Evolutionary conservation across 345 rosid genomes (phyloP), one percentile per base, ranked within the genome.

Genomic region (Melastoma malabathricum): DNA sequence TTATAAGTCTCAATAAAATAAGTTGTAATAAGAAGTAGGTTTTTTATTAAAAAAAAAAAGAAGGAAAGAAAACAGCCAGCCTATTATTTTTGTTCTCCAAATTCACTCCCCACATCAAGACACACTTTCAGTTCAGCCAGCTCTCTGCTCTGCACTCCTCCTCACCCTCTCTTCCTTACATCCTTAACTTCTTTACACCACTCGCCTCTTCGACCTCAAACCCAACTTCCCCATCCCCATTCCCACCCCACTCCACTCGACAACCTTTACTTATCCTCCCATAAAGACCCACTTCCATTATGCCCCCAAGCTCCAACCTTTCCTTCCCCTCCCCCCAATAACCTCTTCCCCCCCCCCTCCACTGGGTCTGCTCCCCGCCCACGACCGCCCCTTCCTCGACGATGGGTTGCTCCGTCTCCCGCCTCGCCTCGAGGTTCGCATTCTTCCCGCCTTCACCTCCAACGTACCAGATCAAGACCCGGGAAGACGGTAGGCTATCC

Each of bases 401-500:
- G 47, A 92, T 93, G 99, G 99, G 99, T 72, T 93, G 97, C 76
- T 69, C 70, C 76, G 66, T 82, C 57, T 92, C 98, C 77, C 84
- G 81, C 50, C 72, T 93, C 63, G 99, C 99, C 61, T 83, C 97
- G 23, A 85, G 88, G 54, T 93, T 93, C 65, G 99, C 97, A 15
- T 93, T 93, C 67, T 93, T 93, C 61, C 94, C 99, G 53, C 97
- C 99, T 17, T 77, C 97, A 39, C 99, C 99, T 55, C 79, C 99
- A 0, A 93, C 99, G 0, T 93, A 93, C 60, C 83, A 83, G 75
- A 67, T 93, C 65, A 81, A 65, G 34, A 81, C 78, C 59, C 52
- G 63, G 25, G 82, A 78, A 12, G 72, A 79, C 67, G 95, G 95
- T 1, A 73, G 74, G 60, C 75, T 83, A 61, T 46, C 75, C 6